phyloP scores from a whole-genome alignment of 805 yeast species.

The Lachancea dasiensis region DNA sequence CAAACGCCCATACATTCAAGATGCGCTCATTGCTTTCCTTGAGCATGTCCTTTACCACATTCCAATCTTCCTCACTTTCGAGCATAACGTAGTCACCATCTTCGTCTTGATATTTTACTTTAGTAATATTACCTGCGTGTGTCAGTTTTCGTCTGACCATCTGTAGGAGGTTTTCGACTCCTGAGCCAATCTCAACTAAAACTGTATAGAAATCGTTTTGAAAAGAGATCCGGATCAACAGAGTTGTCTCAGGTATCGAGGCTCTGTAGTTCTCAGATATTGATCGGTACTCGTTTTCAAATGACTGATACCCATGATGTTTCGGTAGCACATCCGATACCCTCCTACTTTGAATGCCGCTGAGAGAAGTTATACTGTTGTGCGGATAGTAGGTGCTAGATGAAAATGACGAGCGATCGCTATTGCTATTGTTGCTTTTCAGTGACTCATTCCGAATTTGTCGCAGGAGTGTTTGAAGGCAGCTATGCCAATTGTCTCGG shows the following conservation, averaged over 20 bases:
- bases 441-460: conserved; percentile 31
- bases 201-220: conserved; percentile 54
- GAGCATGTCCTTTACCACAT: conserved; percentile 69
- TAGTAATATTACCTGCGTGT: conserved; percentile 44
- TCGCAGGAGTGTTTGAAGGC: conserved; percentile 41
- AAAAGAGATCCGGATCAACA: conserved; percentile 38
- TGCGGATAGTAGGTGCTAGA: conserved; percentile 21
- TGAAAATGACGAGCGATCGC: conserved; percentile 22
- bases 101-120: conserved; percentile 83
- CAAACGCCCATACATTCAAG: conserved; percentile 37
- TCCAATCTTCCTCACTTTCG: conserved; percentile 84
- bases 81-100: conserved; percentile 90
- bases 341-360: conserved; percentile 22
- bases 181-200: conserved; percentile 50
- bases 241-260: conserved; percentile 34
- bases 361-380: conserved; percentile 26
- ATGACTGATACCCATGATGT: conserved; percentile 18
- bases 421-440: conserved; percentile 26
- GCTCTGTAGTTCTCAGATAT: conserved; percentile 37
- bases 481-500: conserved; percentile 73
- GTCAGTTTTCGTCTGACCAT: conserved; percentile 54
- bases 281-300: conserved; percentile 34
- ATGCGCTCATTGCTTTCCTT: conserved; percentile 46
- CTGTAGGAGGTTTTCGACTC: conserved; percentile 47
- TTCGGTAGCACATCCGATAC: conserved; percentile 28